A percentile compares a stretch with the other conserved stretches of the same genome.
phyloP scores from a whole-genome alignment of 495 filamentous ascomycete genomes.

The Penicillium daleae region DNA sequence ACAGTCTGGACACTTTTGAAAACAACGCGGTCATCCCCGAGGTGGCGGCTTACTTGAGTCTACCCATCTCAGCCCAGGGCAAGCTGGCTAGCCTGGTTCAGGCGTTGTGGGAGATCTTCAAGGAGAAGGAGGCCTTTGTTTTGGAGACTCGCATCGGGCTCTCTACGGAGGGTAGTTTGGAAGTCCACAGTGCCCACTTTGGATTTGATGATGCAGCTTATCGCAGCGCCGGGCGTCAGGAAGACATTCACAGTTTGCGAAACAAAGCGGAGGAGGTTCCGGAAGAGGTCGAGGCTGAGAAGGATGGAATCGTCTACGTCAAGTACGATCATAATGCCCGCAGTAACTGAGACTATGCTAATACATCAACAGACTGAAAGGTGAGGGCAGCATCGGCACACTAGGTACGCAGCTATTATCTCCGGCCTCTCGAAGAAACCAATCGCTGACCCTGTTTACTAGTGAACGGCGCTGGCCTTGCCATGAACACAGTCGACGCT shows the following conservation, averaged over 20 bases:
- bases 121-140: slow-evolving; percentile 67
- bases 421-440: background rate
- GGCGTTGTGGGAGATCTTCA: slow-evolving; percentile 63
- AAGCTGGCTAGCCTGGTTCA: slow-evolving; percentile 56
- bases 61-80: slow-evolving; percentile 45
- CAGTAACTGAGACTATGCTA: slow-evolving; percentile 2
- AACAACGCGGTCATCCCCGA: slow-evolving; percentile 42
- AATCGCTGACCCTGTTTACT: background rate
- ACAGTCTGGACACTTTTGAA: slow-evolving; percentile 37
- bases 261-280: slow-evolving; percentile 54
- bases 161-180: slow-evolving; percentile 42
- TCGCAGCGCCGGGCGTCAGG: slow-evolving; percentile 65
- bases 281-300: slow-evolving; percentile 68
- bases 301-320: slow-evolving; percentile 75
- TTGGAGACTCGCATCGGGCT: slow-evolving; percentile 54
- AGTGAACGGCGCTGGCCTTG: slow-evolving; percentile 88
- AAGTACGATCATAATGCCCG: slow-evolving; percentile 39
- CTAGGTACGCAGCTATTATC: slow-evolving; percentile 43
- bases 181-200: slow-evolving; percentile 58
- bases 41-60: slow-evolving; percentile 55
- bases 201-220: slow-evolving; percentile 82
- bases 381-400: slow-evolving; percentile 66
- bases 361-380: slow-evolving; percentile 41
- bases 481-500: slow-evolving; percentile 90
- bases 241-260: slow-evolving; percentile 62